phyloP scores from a whole-genome alignment of 2,329 filamentous ascomycete species.

The Trichoderma lentiforme region DNA sequence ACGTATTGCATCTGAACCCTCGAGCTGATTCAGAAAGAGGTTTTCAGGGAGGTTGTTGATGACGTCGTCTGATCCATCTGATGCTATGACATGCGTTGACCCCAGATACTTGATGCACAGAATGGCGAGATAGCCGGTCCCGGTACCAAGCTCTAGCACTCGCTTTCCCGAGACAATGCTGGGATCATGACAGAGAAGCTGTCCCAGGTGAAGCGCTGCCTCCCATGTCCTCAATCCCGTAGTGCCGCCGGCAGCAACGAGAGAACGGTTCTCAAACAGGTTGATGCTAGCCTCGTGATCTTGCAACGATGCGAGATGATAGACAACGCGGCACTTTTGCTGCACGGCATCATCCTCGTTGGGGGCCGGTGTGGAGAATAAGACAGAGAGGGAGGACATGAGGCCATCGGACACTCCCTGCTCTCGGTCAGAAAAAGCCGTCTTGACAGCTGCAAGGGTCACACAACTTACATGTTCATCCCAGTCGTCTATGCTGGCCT shows the following conservation, averaged over 20 bases:
- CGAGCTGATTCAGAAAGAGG: slow-evolving; percentile 64
- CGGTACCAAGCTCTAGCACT: slow-evolving; percentile 70
- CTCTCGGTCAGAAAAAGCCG: slow-evolving; percentile 25
- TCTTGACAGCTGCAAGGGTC: neutral
- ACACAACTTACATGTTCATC: slow-evolving; percentile 74
- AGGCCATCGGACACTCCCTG: slow-evolving; percentile 84
- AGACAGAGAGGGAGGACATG: slow-evolving; percentile 62
- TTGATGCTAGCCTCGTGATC: slow-evolving; percentile 44
- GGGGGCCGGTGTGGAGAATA: slow-evolving; percentile 63
- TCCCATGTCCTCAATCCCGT: slow-evolving; percentile 81
- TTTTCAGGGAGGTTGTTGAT: slow-evolving; percentile 66
- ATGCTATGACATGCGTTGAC: slow-evolving; percentile 59
- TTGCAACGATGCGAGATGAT: slow-evolving; percentile 45
- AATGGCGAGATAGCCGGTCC: slow-evolving; percentile 73
- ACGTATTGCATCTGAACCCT: slow-evolving; percentile 43
- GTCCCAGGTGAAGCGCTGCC: slow-evolving; percentile 69
- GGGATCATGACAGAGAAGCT: slow-evolving; percentile 57
- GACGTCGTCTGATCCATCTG: slow-evolving; percentile 72
- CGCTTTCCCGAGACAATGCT: slow-evolving; percentile 49
- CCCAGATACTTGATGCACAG: slow-evolving; percentile 66
- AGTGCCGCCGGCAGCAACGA: slow-evolving; percentile 68
- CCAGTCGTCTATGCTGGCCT: slow-evolving; percentile 73
- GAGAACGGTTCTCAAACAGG: slow-evolving; percentile 64
- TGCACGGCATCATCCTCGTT: slow-evolving; percentile 65
- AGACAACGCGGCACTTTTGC: slow-evolving; percentile 72